Base-by-base conservation (phyloP, 345 rosid genomes). In the Populus tremula region DNA sequence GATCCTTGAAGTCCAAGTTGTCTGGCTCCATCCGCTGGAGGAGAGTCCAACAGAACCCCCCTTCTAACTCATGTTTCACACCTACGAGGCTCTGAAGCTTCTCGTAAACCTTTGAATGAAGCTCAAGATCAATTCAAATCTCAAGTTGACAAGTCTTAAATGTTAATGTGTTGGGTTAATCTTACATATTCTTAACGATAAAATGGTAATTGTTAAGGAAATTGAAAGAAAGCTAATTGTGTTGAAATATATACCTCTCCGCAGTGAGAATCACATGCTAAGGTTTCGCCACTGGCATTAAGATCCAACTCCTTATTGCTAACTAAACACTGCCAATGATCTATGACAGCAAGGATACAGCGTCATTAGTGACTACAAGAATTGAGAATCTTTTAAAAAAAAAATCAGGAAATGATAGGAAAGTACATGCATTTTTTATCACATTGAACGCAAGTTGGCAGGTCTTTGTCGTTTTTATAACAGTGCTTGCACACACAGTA, bases 401-500 rank as follows among this genome's bases (percentile, higher is more conserved):
- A 38, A 1, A n/a, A 33, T 14, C 65, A 35, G 29, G 39, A 35
- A 76, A 14, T 31, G 4, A 62, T 33, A 16, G 50, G 21, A 49
- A 31, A 33, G 6, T 8, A 77, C 84, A 16, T 76, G 81, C 82
- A 85, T 23, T 49, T 66, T 36, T 73, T 85, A 5, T 67, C 70
- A 33, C 83, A 85, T 25, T 74, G 83, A 12, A 11, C 0, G 13
- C 85, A 85, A 16, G 61, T 63, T 0, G 5, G 38, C 50, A 76
- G 47, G 6, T 3, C 27, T 1, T 39, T 61, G 5, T 27, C 64
- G 6, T 38, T 64, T 5, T 5, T 25, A 12, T 11, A 43, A 47
- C 84, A 82, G 39, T 29, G 63, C 67, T 36, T 79, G 77, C 87
- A 85, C 10, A 77, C 13, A 29, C 87, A 82, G 18, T 73, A 74